Base-by-base conservation (phyloP, 2,329 filamentous ascomycete genomes). In the Diaporthe sp. region DNA sequence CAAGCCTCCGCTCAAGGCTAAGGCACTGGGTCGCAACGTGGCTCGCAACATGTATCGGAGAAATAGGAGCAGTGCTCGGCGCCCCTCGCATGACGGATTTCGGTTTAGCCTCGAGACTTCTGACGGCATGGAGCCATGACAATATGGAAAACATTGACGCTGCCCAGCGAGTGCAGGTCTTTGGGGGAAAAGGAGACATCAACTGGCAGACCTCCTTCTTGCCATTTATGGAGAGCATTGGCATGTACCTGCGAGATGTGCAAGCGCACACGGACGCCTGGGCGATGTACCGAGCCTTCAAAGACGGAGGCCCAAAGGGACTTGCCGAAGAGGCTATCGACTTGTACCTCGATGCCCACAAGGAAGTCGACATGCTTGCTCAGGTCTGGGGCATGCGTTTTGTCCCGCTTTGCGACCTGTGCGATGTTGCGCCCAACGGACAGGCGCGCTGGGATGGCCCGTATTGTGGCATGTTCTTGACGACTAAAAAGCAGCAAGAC, bases 371-470 rank as follows among this genome's bases (percentile, higher is more conserved):
- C 42, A 13, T 13, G 42, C 61, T 65, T 15, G 42, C 61, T 8
- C 42, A 65, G 2, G 61, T 34, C 42, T 65, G 61, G 61, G 61
- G 42, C 25, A 65, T 65, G 61, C 61, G 61, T 22, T 65, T 65
- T 17, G 5, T 49, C 42, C 61, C 61, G 19, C 17, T 49, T 0
- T 65, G 61, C 61, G 61, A 65, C 42, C 19, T 65, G 25, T 34
- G 15, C 42, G 61, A 65, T 12, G 9, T 46, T 25, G 13, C 25
- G 0, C 61, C 61, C 10, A 6, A 22, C 17, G 61, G 61, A 22
- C 15, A 49, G 2, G 25, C 61, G 2, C 61, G 42, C 9, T 65
- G n/a, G 9, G 61, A 65, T 10, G 61, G 61, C 17, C 61, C 61
- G 17, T 65, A 49, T 7, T 65, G 61, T 25, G 61, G 61, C 25